Base-by-base conservation (phyloP, 2,329 filamentous ascomycete genomes). In the Sordariomycetes sp. region DNA sequence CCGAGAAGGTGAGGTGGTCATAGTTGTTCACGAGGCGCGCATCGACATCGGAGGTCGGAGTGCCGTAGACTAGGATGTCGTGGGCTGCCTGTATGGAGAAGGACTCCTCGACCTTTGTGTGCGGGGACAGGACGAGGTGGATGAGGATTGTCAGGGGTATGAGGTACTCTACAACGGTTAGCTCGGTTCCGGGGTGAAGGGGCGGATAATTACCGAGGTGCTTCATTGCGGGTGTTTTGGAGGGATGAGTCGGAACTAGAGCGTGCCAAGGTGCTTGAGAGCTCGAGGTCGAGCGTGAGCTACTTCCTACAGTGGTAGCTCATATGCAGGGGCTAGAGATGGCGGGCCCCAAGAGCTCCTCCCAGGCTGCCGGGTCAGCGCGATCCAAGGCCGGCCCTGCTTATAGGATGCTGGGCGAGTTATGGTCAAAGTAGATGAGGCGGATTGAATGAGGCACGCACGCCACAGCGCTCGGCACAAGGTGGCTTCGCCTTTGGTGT, bases 71-170 rank as follows among this genome's bases (percentile, higher is more conserved):
- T 59, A 96, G 70, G 39, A 99, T 86, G 69, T 99, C 94, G 70
- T 97, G 94, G 2, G 85, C 81, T 6, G 94, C 94, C 70, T 99
- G 94, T 59, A 97, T 83, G 69, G 96, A 96, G 80, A 99, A 97
- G 0, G 92, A 97, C 71, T 99, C 94, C 70, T 99, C 94, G 59
- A 99, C 94, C 70, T 99, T 99, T 58, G 91, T 96, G 74, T 95
- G 92, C 1, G 94, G 94, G 12, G 91, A 83, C 25, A 84, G 68
- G 60, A 83, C 66, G 57, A 95, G 81, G 69, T 96, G 89, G 57
- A 87, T 57, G 59, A 87, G 68, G 63, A 89, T 76, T 36, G 85
- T 67, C 2, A 76, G 68, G 1, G 88, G 86, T 59, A 90, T 74
- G 54, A 84, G 70, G 61, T 84, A 65, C 53, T 62, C 61, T 62